phyloP scores from a whole-genome alignment of 805 yeast species.

The Groenewaldozyma salmanticensis region DNA sequence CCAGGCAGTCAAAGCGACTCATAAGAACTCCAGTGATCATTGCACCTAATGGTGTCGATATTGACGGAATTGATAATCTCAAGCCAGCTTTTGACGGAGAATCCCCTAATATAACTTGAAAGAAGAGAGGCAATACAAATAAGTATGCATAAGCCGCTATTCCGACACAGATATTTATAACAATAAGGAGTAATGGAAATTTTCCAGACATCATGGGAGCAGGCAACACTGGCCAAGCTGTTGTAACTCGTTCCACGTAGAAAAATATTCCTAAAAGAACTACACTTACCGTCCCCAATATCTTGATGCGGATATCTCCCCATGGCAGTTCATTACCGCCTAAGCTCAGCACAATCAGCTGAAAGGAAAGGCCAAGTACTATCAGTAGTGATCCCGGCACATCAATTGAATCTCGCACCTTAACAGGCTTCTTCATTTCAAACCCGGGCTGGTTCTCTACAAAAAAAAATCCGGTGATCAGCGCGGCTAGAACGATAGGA shows the following conservation, averaged over 20 bases:
- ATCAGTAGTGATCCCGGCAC: slow-evolving; percentile 5
- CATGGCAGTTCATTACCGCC: slow-evolving; percentile 8
- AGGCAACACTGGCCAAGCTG: slow-evolving; percentile 8
- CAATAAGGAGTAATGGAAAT: background rate
- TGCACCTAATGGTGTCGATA: slow-evolving; percentile 9
- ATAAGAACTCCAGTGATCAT: slow-evolving; percentile 9
- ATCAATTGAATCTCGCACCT: slow-evolving; percentile 2
- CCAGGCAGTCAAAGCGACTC: slow-evolving; percentile 3
- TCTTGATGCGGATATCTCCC: slow-evolving; percentile 5
- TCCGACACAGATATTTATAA: slow-evolving; percentile 5
- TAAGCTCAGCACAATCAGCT: slow-evolving; percentile 5
- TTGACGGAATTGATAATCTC: slow-evolving; percentile 6
- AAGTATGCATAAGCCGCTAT: slow-evolving; percentile 9
- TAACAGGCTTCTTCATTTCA: background rate
- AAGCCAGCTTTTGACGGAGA: slow-evolving; percentile 10
- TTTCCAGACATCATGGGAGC: slow-evolving; percentile 3
- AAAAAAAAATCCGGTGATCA: slow-evolving; percentile 5
- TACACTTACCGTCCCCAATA: slow-evolving; percentile 5
- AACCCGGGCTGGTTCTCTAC: slow-evolving; percentile 3
- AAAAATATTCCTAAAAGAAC: slow-evolving; percentile 3
- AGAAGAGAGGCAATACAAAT: slow-evolving; percentile 9
- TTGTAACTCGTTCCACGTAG: slow-evolving; percentile 5
- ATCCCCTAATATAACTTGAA: slow-evolving; percentile 11
- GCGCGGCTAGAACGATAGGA: slow-evolving; percentile 7
- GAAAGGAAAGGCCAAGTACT: slow-evolving; percentile 5